A percentile compares a stretch with the other conserved stretches of the same genome.
phyloP scores from a whole-genome alignment of 2,329 filamentous ascomycete genomes.

The Cercospora beticola region DNA sequence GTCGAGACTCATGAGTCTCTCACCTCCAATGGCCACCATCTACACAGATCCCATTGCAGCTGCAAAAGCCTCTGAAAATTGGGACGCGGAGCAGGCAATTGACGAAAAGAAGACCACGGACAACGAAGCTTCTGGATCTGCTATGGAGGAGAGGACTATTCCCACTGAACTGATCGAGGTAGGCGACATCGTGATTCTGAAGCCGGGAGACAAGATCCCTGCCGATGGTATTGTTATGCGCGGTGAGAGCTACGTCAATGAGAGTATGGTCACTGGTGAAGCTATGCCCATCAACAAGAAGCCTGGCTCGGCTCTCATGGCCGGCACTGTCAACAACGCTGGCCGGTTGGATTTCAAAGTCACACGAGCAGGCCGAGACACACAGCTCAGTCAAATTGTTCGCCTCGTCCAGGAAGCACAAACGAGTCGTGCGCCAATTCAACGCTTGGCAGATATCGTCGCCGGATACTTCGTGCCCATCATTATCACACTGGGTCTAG shows the following conservation, averaged over 20 bases:
- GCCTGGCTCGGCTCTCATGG: conserved; percentile 76
- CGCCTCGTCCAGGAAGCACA: conserved; percentile 98
- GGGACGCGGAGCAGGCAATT: conserved; percentile 57
- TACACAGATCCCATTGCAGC: conserved; percentile 92
- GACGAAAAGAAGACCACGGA: conserved; percentile 40
- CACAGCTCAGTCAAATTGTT: conserved; percentile 95
- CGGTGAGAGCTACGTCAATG: conserved; percentile 90
- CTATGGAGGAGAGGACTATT: conserved; percentile 79
- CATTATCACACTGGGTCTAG: conserved; percentile 78
- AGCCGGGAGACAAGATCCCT: conserved; percentile 94
- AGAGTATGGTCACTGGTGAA: conserved; percentile 98
- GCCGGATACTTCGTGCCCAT: conserved; percentile 92
- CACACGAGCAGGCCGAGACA: conserved; percentile 88
- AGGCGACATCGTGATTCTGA: conserved; percentile 87
- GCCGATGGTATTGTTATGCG: conserved; percentile 84
- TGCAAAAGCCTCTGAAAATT: conserved; percentile 81
- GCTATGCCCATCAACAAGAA: conserved; percentile 92
- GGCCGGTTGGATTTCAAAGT: conserved; percentile 91
- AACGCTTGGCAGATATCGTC: conserved; percentile 84
- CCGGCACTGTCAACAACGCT: conserved; percentile 92
- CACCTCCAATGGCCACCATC: conserved; percentile 95
- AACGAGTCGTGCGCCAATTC: conserved; percentile 89
- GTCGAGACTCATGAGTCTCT: conserved; percentile 90
- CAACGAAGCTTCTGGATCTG: conserved; percentile 53
- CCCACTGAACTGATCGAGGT: conserved; percentile 93